These are phyloP conservation scores for Solanum chacoense DNA, from an alignment of 305 asterid species.

Conservation along the genomic window DNA sequence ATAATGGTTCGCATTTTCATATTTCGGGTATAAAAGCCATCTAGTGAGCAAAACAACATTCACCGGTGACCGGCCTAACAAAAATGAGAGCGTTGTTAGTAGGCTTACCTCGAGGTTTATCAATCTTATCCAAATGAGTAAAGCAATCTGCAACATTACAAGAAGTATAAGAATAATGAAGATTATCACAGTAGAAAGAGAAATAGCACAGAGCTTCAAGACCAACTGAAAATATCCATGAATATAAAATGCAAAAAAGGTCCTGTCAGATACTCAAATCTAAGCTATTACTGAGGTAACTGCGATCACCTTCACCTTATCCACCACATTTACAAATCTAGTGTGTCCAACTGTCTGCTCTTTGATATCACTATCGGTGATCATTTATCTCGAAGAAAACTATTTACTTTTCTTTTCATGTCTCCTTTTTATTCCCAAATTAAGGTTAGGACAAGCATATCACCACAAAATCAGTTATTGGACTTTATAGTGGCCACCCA, in stretches of 20 bases:
- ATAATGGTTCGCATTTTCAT: background rate
- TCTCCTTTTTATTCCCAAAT: background rate
- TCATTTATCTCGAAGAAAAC: background rate
- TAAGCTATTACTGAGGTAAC: background rate
- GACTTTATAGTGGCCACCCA: background rate
- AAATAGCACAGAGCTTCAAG: background rate
- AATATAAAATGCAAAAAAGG: background rate
- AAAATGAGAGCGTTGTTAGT: background rate
- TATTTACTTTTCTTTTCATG: background rate
- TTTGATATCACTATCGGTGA: background rate
- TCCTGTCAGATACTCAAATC: background rate
- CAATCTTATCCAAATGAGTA: constrained; percentile 60
- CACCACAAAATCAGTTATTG: background rate
- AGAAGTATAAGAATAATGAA: background rate
- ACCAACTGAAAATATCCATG: background rate
- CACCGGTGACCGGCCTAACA: background rate
- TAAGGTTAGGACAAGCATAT: background rate
- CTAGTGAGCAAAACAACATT: background rate
- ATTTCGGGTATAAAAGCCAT: background rate
- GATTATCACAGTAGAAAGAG: background rate
- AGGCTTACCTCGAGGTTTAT: constrained; percentile 32
- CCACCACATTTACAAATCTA: background rate
- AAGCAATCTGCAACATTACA: constrained; percentile 62
- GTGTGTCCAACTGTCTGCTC: background rate
- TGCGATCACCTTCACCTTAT: background rate